A percentile compares a stretch with the other conserved stretches of the same genome.
Conservation (phyloP, 495 filamentous ascomycete species). For the Eremomyces bilateralis region DNA sequence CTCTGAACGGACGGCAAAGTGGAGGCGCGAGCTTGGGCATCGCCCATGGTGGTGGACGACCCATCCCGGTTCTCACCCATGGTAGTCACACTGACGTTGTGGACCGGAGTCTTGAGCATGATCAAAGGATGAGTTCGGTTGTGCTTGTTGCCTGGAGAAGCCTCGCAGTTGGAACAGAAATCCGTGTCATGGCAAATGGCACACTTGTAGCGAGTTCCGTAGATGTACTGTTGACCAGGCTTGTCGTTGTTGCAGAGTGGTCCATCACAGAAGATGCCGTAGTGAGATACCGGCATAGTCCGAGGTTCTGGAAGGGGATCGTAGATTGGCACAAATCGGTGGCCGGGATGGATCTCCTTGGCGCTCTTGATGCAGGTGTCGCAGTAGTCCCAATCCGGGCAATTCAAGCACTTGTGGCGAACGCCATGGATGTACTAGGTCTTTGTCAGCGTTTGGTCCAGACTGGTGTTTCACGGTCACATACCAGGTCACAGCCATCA, state of each 20-base stretch:
- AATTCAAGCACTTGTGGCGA: constrained; percentile 91
- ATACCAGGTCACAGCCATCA: constrained; percentile 76
- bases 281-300: constrained; percentile 28
- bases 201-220: constrained; percentile 84
- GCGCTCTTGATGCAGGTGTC: constrained; percentile 48
- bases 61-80: constrained; percentile 50
- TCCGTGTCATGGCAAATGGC: constrained; percentile 91
- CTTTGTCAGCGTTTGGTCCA: constrained; percentile 11
- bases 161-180: constrained; percentile 90
- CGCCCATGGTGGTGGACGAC: constrained; percentile 40
- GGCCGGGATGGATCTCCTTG: constrained; percentile 45
- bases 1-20: constrained; percentile 23
- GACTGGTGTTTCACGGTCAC: constrained; percentile 3
- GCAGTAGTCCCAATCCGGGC: constrained; percentile 97
- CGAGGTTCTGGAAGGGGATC: constrained; percentile 43
- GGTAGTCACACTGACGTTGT: constrained; percentile 73
- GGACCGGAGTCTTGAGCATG: constrained; percentile 89
- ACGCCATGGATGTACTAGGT: constrained; percentile 55
- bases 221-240: constrained; percentile 41
- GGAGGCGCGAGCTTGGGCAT: constrained; percentile 24
- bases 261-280: constrained; percentile 86
- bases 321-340: constrained; percentile 82
- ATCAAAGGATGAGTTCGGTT: constrained; percentile 90
- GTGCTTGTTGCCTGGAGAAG: constrained; percentile 60
- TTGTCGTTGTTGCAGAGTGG: constrained; percentile 50